Evolutionary conservation across 768 basidiomycete genomes (phyloP).

Genomic region (Tremella mesenterica): DNA sequence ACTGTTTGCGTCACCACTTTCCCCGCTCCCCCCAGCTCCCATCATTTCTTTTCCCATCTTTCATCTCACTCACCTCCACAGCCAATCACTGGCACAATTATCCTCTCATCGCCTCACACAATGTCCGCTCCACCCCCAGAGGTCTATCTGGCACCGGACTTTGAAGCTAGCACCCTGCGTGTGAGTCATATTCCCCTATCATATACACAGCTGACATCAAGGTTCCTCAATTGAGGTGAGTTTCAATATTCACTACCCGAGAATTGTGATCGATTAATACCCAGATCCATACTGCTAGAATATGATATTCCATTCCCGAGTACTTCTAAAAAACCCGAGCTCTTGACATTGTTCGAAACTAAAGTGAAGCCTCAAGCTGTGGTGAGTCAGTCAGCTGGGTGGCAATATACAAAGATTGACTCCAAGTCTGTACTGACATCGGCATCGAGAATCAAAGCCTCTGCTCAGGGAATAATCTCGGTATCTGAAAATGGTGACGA

Average conservation of each 20-base stretch:
- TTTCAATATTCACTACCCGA: neutral
- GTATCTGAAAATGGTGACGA: conserved; percentile 25
- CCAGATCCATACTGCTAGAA: conserved; percentile 33
- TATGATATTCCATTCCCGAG: conserved; percentile 22
- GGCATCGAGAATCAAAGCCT: conserved; percentile 16
- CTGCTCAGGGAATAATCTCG: conserved; percentile 22
- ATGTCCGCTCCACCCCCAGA: conserved; percentile 27
- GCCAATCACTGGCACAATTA: neutral
- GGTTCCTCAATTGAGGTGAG: conserved; percentile 40
- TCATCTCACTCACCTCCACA: neutral
- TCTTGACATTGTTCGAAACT: conserved; percentile 29
- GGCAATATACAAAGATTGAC: neutral
- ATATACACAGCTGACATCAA: conserved; percentile 4
- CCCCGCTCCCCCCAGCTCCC: too few species aligned
- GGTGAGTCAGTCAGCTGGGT: conserved; percentile 12
- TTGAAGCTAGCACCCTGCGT: conserved; percentile 29
- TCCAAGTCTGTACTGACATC: conserved; percentile 6
- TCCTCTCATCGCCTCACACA: neutral
- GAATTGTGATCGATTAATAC: neutral
- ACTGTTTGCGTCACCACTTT: neutral
- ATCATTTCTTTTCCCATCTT: neutral
- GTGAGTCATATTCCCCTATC: conserved; percentile 12
- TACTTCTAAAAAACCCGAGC: conserved; percentile 37
- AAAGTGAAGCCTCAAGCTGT: conserved; percentile 28
- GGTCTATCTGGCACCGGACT: conserved; percentile 31